A percentile compares a stretch with the other conserved stretches of the same genome.
Evolutionary conservation across 306 rosid genomes (phyloP).

Genomic region (Cucumis cinereus): DNA sequence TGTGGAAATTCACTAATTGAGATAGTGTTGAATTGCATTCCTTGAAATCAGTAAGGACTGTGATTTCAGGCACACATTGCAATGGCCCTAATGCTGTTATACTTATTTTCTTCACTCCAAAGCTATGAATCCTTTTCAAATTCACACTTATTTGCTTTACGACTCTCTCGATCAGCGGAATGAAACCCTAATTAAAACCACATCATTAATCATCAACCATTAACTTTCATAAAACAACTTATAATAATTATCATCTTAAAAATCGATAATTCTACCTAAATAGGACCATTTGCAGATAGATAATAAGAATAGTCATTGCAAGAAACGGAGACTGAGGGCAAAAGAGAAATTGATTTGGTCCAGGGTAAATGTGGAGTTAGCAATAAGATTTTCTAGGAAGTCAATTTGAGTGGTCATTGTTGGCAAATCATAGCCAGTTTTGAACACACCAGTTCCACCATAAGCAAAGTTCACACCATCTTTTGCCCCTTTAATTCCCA

Average conservation of each 20-base stretch:
- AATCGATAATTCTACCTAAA: conserved; percentile 11
- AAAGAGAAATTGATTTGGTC: conserved; percentile 29
- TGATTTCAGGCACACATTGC: conserved; percentile 53
- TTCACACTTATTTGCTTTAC: conserved; percentile 33
- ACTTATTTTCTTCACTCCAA: conserved; percentile 56
- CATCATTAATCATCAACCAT: not conserved
- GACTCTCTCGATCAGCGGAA: conserved; percentile 32
- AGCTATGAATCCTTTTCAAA: conserved; percentile 33
- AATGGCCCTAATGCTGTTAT: conserved; percentile 46
- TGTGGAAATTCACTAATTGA: conserved; percentile 34
- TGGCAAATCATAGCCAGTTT: conserved; percentile 35
- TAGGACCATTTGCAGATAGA: conserved; percentile 21
- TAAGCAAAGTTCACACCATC: conserved; percentile 70
- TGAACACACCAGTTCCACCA: conserved; percentile 73
- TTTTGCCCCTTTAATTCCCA: conserved; percentile 17
- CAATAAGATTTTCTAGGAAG: conserved; percentile 26
- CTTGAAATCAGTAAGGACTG: conserved; percentile 23
- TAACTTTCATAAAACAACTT: not conserved
- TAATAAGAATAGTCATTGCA: conserved; percentile 61
- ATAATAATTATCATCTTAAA: no score
- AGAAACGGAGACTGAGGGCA: conserved; percentile 54
- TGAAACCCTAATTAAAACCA: conserved; percentile 28
- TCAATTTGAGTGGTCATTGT: conserved; percentile 76
- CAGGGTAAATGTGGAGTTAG: conserved; percentile 7
- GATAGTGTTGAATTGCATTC: conserved; percentile 33